Percentiles rank a stretch among this genome's conserved stretches.
Evolutionary conservation across 2,329 filamentous ascomycete species (phyloP).

Genomic region (Talaromyces sp.): DNA sequence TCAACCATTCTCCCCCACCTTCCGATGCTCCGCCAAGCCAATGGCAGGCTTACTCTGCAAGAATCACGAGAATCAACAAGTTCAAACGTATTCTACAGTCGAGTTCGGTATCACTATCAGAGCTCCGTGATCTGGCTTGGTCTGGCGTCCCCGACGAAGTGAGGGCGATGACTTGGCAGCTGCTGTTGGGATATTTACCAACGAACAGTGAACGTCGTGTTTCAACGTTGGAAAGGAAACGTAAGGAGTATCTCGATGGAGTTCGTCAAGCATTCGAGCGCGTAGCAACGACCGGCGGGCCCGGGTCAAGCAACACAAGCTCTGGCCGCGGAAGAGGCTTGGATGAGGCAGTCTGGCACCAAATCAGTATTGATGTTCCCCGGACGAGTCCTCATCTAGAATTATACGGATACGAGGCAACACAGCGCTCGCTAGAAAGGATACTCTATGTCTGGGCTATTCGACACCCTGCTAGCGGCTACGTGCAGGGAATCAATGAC

Average conservation of each 20-base stretch:
- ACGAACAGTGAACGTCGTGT: conserved; percentile 94
- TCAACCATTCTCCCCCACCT: conserved; percentile 75
- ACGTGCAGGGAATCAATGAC: conserved; percentile 98
- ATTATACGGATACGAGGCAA: conserved; percentile 92
- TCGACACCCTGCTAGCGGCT: conserved; percentile 91
- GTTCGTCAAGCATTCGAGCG: conserved; percentile 65
- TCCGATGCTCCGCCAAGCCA: conserved; percentile 75
- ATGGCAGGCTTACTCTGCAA: conserved; percentile 76
- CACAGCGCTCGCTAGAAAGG: conserved; percentile 86
- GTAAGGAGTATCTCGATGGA: conserved; percentile 93
- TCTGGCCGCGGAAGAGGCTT: conserved; percentile 65
- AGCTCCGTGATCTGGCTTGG: conserved; percentile 84
- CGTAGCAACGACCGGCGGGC: conserved; percentile 38
- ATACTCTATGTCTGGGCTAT: conserved; percentile 98
- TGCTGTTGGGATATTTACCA: conserved; percentile 89
- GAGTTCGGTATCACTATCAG: conserved; percentile 78
- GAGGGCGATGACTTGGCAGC: conserved; percentile 97
- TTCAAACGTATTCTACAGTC: conserved; percentile 95
- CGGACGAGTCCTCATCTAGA: conserved; percentile 94
- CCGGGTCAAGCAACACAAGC: conserved; percentile 36
- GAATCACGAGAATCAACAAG: conserved; percentile 93
- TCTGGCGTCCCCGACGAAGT: conserved; percentile 92
- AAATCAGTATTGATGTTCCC: conserved; percentile 97
- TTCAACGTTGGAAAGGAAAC: conserved; percentile 83
- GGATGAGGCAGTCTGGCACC: conserved; percentile 98